Conservation (phyloP, 148 eudicot species). For the Silene uniflora region DNA sequence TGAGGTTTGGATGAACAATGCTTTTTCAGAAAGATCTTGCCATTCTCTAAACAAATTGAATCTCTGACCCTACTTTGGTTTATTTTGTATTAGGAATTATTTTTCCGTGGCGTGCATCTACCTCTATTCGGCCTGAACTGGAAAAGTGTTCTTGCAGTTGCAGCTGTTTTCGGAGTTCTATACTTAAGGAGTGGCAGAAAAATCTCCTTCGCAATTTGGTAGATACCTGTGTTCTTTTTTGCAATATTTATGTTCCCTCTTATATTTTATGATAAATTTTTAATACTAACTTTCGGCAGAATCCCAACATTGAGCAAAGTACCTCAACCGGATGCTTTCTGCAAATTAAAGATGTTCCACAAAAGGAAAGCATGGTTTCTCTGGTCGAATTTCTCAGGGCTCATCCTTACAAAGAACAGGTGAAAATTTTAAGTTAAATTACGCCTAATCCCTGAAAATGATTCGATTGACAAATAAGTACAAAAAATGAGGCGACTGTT, state of each 20-base stretch:
- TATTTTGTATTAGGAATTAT: conserved; percentile 55
- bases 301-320: too few species aligned
- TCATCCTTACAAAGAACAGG: conserved; percentile 91
- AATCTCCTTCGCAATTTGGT: conserved; percentile 80
- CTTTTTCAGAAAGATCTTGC: too few species aligned
- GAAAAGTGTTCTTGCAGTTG: conserved; percentile 58
- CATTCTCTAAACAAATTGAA: conserved; percentile 11
- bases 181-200: conserved; percentile 89
- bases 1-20: too few species aligned
- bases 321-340: conserved; percentile 84
- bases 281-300: background rate
- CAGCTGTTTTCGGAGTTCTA: conserved; percentile 63
- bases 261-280: background rate
- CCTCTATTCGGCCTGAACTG: conserved; percentile 72
- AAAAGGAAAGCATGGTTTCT: conserved; percentile 87
- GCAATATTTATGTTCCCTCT: background rate
- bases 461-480: too few species aligned
- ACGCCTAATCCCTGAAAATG: too few species aligned
- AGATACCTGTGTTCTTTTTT: conserved; percentile 1
- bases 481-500: too few species aligned
- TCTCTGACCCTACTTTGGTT: background rate
- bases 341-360: conserved; percentile 99
- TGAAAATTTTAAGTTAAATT: too few species aligned
- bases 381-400: conserved; percentile 74
- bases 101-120: conserved; percentile 81